Evolutionary conservation across 2,329 filamentous ascomycete species (phyloP).

Genomic region (Didymella segeticola): DNA sequence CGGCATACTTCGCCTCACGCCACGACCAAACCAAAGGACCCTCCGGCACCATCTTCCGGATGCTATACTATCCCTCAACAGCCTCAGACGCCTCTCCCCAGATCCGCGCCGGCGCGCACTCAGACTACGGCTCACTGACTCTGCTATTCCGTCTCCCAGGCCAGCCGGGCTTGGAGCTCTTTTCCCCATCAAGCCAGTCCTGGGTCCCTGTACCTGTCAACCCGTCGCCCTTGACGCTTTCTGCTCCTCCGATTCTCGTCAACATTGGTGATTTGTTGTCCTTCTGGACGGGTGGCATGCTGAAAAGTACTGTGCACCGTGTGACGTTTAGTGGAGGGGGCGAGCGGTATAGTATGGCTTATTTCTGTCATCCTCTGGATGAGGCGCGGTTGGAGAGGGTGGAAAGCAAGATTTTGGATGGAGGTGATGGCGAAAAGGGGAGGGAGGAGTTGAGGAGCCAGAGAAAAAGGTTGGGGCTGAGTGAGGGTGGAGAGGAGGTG

Average conservation of each 20-base stretch:
- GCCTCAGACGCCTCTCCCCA: too few species aligned
- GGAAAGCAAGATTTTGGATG: slow-evolving; percentile 59
- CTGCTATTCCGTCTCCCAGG: slow-evolving; percentile 83
- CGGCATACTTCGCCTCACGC: slow-evolving; percentile 66
- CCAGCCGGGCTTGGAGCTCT: slow-evolving; percentile 86
- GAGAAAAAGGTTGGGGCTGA: slow-evolving; percentile 52
- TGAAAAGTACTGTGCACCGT: slow-evolving; percentile 87
- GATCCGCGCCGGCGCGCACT: slow-evolving; percentile 88
- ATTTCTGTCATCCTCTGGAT: slow-evolving; percentile 69
- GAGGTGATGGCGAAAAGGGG: slow-evolving; percentile 43
- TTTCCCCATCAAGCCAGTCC: slow-evolving; percentile 59
- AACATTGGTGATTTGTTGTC: slow-evolving; percentile 76
- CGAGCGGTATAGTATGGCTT: slow-evolving; percentile 65
- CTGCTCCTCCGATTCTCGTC: slow-evolving; percentile 60
- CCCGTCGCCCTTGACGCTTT: slow-evolving; percentile 64
- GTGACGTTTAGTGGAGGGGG: slow-evolving; percentile 71
- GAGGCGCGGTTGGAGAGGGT: slow-evolving; percentile 61
- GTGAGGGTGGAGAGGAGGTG: slow-evolving; percentile 49
- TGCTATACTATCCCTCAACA: slow-evolving; percentile 60
- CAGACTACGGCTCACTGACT: slow-evolving; percentile 77
- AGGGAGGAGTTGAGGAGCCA: slow-evolving; percentile 43
- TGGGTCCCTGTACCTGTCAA: slow-evolving; percentile 56
- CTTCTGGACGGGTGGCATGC: slow-evolving; percentile 89
- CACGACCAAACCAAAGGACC: slow-evolving; percentile 61
- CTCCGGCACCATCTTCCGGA: slow-evolving; percentile 59